Conservation (phyloP, 225 moss, liverwort and hornwort genomes). For the Neckera pumila region DNA sequence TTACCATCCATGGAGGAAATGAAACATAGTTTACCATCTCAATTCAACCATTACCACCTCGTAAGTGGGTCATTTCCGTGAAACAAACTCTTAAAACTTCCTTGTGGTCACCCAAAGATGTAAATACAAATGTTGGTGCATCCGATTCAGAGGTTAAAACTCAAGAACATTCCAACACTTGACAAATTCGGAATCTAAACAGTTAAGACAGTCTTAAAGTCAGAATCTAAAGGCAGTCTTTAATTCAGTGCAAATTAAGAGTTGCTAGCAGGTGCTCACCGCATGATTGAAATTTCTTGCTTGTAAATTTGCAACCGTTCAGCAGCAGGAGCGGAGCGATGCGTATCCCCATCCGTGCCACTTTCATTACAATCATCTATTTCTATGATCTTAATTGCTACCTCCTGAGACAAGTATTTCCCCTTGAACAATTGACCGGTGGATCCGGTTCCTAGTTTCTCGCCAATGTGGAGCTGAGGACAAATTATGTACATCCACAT, state of each 20-base stretch:
- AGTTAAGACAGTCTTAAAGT: too few species aligned
- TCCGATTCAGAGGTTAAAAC: neutral
- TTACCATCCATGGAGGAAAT: neutral
- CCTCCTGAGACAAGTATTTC: conserved; percentile 78
- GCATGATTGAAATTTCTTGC: conserved; percentile 94
- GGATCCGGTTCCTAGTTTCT: conserved; percentile 66
- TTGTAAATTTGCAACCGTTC: conserved; percentile 83
- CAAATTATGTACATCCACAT: neutral
- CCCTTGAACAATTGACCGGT: conserved; percentile 70
- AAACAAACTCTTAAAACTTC: neutral
- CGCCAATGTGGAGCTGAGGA: conserved; percentile 65
- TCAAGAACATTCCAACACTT: too few species aligned
- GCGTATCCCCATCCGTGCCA: conserved; percentile 40
- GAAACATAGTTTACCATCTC: neutral
- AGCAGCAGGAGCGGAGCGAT: conserved; percentile 39
- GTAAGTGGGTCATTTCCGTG: too few species aligned
- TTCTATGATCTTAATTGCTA: conserved; percentile 79
- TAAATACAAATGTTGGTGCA: neutral
- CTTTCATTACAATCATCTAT: conserved; percentile 35
- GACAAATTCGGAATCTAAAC: neutral
- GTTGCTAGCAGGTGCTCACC: conserved; percentile 17
- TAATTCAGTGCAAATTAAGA: neutral
- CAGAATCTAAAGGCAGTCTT: neutral
- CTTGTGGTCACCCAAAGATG: neutral
- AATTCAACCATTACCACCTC: neutral